Evolutionary conservation across 2,329 filamentous ascomycete genomes (phyloP), one percentile per base, ranked within the genome.

Genomic region (Cladosporium halotolerans): DNA sequence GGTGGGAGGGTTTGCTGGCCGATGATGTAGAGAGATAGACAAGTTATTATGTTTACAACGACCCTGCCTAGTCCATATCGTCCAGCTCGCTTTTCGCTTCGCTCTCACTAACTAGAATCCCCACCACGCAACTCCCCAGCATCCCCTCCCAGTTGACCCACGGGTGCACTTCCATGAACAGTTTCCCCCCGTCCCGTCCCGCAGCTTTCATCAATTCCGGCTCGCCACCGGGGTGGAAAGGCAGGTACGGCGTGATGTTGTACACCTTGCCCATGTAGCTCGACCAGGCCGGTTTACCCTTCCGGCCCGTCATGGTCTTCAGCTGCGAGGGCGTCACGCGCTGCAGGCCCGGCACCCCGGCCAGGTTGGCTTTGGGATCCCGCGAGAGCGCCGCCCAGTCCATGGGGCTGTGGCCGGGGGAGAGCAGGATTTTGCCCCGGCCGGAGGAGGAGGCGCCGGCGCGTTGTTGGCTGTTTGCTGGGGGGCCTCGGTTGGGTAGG

Each of bases 341-440:
- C 40, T 88, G 73, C 59, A 59, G 79, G 62, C 56, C 86, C 59
- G 72, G 64, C 0, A 83, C 74, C 14, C 74, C 75, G 8, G 73
- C 68, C 1, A 77, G 62, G 52, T 76, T 76, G 33, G 57, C 60
- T 51, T 76, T 76, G 33, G 57, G 60, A 11, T 55, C 45, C 47
- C 63, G 63, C 58, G 89, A 85, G 1, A 96, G 80, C 5, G 86
- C 83, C 10, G 93, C 93, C 93, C 93, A 99, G 79, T 99, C 93
- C 10, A 99, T 83, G 0, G 93, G 92, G 2, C 89, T 96, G 75
- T 92, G 91, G 32, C 93, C 92, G 0, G 93, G 93, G n/a, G 84
- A 80, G 4, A 99, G 81, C 8, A 86, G 77, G 4, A 96, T 88
- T 65, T 92, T 88, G 69, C 79, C 72, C 54, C 70, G 74, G 38